phyloP scores from a whole-genome alignment of 176 grass and related monocot genomes.

The Cenchrus purpureus region DNA sequence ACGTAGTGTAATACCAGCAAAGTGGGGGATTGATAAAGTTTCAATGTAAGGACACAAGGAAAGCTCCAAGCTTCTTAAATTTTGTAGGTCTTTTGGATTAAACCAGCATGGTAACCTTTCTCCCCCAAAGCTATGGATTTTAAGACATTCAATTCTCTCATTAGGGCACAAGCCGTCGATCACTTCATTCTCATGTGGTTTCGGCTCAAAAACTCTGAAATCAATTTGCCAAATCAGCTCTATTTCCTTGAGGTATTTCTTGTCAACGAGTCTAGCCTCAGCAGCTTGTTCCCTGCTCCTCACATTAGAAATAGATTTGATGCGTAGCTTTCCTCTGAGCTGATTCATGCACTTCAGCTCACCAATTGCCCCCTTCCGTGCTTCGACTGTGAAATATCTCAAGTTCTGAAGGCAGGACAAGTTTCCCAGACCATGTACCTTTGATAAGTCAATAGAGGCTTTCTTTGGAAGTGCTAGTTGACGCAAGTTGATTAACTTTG shows the following conservation, averaged over 20 bases:
- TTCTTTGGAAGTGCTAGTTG: background rate
- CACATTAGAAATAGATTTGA: background rate
- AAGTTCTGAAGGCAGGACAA: constrained; percentile 41
- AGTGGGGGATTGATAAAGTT: background rate
- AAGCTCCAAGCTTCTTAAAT: background rate
- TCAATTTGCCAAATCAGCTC: background rate
- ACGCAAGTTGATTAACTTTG: background rate
- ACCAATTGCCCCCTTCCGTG: background rate
- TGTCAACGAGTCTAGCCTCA: constrained; percentile 40
- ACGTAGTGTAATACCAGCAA: background rate
- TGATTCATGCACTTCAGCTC: constrained; percentile 55
- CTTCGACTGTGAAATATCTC: constrained; percentile 23
- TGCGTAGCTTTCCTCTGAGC: constrained; percentile 14
- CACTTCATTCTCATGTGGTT: background rate
- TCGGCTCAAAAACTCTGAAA: background rate
- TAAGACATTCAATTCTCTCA: background rate
- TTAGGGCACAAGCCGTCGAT: background rate
- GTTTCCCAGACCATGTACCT: constrained; percentile 43
- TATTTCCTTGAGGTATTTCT: constrained; percentile 35
- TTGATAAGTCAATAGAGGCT: background rate
- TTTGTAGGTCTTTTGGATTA: constrained; percentile 3
- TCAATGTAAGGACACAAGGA: background rate
- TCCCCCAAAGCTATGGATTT: background rate
- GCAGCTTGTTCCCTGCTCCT: constrained; percentile 26
- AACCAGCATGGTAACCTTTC: constrained; percentile 19